Base-by-base conservation (phyloP, 2,329 filamentous ascomycete genomes). In the Lecanoromycetidae sp. region DNA sequence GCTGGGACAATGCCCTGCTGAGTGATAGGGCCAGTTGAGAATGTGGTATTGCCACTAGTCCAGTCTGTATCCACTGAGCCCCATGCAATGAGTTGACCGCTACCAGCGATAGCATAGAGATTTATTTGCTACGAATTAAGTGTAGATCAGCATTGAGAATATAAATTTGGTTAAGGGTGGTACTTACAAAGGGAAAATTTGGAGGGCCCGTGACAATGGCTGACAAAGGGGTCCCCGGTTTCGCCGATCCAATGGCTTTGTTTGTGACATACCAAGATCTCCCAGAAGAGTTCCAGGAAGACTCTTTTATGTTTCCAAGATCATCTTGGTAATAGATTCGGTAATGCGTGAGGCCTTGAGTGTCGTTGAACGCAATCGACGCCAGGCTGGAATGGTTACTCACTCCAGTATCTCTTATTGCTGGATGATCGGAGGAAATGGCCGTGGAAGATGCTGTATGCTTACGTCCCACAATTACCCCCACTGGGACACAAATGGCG, bases 291-390 rank as follows among this genome's bases (percentile, higher is more conserved):
- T 44, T 48, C 29, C 46, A 48, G 2, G 38, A 37, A 22, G 39
- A 42, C 20, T 48, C 46, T 43, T 36, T 48, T n/a, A 44, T 43
- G 0, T 12, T 48, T 19, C 26, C 39, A 4, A 15, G 5, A 19
- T 19, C 30, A 17, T 43, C 32, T 30, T 47, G 37, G 36, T 32
- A 48, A 15, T 43, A 48, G 10, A 48, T 9, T 15, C 46, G 26
- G 12, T 42, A 35, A 19, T 37, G 20, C 17, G 10, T 13, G 20
- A 43, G 12, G 7, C 38, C 25, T 10, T 25, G 7, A 10, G 15
- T 34, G 19, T 38, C 46, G 10, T 34, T 36, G 34, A 37, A 44
- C 27, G 39, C 39, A 25, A 48, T 35, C 8, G 39, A 32, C 25
- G 39, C 46, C 9, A 48, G 33, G 26, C 39, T 48, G 17, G 46